These are phyloP conservation scores for Pistacia vera DNA, from an alignment of 345 rosid genomes.

Conservation along the genomic window DNA sequence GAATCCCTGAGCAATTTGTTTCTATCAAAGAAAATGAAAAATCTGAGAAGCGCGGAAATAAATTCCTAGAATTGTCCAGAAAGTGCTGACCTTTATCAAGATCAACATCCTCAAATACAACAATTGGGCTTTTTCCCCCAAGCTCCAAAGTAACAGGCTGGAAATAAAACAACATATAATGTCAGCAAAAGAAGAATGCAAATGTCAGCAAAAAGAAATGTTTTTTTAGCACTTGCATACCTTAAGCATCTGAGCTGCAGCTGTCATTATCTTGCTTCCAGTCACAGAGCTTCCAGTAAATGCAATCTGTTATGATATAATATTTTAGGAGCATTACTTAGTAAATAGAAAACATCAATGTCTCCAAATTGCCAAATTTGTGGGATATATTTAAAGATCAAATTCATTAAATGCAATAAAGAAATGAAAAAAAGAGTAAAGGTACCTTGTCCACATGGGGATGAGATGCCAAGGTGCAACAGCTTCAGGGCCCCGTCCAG, in stretches of 20 bases:
- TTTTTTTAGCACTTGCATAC: constrained; percentile 36
- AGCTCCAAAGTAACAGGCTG: constrained; percentile 97
- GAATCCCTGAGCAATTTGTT: constrained; percentile 11
- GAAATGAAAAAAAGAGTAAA: too few relatives aligned
- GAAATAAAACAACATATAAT: constrained; percentile 24
- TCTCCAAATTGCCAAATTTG: too few relatives aligned
- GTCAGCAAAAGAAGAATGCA: background rate
- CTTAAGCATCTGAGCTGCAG: constrained; percentile 88
- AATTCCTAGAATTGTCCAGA: constrained; percentile 16
- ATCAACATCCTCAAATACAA: constrained; percentile 92
- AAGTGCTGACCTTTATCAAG: constrained; percentile 72
- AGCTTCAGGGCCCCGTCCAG: constrained; percentile 97
- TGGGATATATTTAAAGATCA: too few relatives aligned
- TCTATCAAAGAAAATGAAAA: constrained; percentile 9
- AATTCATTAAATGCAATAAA: too few relatives aligned
- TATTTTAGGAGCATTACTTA: constrained; percentile 21
- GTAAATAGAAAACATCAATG: too few relatives aligned
- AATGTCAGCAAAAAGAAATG: background rate
- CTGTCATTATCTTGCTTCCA: constrained; percentile 79
- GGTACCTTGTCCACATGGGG: constrained; percentile 84
- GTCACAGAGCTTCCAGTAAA: constrained; percentile 96
- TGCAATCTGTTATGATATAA: constrained; percentile 57
- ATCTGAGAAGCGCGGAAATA: too few relatives aligned
- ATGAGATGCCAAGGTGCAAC: constrained; percentile 99
- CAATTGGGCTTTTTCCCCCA: constrained; percentile 93